Percentiles rank a stretch among this genome's conserved stretches.
These are phyloP conservation scores for Volvox carteri DNA, from an alignment of 163 green algal genomes.

Conservation along the genomic window DNA sequence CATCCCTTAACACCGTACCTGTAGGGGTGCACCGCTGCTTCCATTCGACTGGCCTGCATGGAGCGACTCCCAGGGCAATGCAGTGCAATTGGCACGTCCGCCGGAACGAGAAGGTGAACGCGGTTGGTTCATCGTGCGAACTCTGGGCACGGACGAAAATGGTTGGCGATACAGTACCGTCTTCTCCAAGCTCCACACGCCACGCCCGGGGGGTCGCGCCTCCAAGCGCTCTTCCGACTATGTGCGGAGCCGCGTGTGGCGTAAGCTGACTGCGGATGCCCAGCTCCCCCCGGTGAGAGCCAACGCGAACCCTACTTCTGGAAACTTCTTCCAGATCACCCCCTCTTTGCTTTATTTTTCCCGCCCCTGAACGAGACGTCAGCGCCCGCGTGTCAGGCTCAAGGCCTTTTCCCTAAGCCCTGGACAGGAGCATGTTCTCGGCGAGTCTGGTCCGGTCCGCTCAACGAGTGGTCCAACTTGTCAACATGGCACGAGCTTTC, in stretches of 20 bases:
- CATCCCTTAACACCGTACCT: too few relatives aligned
- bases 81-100: constrained; percentile 44
- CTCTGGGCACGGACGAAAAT: constrained; percentile 68
- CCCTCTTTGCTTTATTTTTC: too few relatives aligned
- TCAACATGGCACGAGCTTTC: too few relatives aligned
- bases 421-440: too few relatives aligned
- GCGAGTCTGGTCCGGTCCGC: too few relatives aligned
- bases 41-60: constrained; percentile 62
- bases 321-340: too few relatives aligned
- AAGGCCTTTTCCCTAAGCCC: too few relatives aligned
- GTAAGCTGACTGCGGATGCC: constrained; percentile 38
- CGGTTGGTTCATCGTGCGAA: constrained; percentile 66
- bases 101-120: constrained; percentile 60
- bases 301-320: too few relatives aligned
- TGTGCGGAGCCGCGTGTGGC: constrained; percentile 70
- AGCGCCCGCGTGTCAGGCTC: too few relatives aligned
- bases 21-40: constrained; percentile 47
- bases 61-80: constrained; percentile 53
- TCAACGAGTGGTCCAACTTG: too few relatives aligned
- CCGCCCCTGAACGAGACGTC: too few relatives aligned
- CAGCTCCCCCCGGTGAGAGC: neutral
- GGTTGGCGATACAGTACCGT: constrained; percentile 74
- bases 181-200: constrained; percentile 65
- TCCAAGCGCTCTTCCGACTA: constrained; percentile 74
- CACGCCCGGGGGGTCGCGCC: constrained; percentile 67